Percentiles rank a stretch among this genome's conserved stretches.
phyloP scores from a whole-genome alignment of 495 filamentous ascomycete species.

The Penicillium simplicissimum region DNA sequence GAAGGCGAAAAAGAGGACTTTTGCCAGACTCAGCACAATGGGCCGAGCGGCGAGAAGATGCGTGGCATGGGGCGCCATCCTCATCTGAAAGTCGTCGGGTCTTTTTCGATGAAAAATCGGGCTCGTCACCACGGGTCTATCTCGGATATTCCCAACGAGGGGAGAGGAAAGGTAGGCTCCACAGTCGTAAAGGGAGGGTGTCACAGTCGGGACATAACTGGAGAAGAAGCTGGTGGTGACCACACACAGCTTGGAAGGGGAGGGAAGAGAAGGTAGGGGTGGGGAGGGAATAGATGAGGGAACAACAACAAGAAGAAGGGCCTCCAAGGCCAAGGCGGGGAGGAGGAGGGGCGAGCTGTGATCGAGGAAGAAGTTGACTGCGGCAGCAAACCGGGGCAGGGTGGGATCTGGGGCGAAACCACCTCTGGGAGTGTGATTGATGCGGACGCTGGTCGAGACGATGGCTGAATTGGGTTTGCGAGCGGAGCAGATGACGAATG shows the following conservation, averaged over 20 bases:
- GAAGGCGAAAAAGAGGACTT: slow-evolving; percentile 47
- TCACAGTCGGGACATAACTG: slow-evolving; percentile 7
- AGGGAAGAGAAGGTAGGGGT: not conserved
- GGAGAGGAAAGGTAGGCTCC: not conserved
- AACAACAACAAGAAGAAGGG: not conserved
- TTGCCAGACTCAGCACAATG: slow-evolving; percentile 47
- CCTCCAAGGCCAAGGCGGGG: not conserved
- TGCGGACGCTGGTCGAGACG: not conserved
- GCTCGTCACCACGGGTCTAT: not conserved
- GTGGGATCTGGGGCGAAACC: not conserved
- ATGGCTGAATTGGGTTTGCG: slow-evolving; percentile 11
- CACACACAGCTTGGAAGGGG: not conserved
- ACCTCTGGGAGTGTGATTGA: not conserved
- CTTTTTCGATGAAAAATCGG: not conserved
- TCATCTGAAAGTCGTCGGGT: not conserved
- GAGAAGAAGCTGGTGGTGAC: not conserved
- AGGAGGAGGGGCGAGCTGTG: not conserved
- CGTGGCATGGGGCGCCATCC: slow-evolving; percentile 36
- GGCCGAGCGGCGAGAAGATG: slow-evolving; percentile 45
- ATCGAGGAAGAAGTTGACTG: not conserved
- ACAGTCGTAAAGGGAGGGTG: not conserved
- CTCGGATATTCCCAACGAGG: not conserved
- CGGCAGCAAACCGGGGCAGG: not conserved
- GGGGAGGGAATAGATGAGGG: not conserved
- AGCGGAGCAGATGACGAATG: slow-evolving; percentile 5